Percentiles rank a stretch among this genome's conserved stretches.
Evolutionary conservation across 2,329 filamentous ascomycete species (phyloP).

Genomic region (Colletotrichum phormii): DNA sequence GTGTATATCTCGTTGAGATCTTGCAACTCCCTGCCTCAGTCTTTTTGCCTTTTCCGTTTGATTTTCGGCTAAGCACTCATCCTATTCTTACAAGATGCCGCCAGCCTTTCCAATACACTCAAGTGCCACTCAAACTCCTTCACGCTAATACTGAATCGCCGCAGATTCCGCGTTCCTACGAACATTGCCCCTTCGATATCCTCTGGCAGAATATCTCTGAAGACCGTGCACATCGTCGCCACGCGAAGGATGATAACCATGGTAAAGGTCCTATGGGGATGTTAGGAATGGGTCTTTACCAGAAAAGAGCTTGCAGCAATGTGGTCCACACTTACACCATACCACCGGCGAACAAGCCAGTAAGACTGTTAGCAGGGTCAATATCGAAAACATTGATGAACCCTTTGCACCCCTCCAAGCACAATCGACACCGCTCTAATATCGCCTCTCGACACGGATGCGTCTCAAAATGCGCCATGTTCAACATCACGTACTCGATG

Average conservation of each 20-base stretch:
- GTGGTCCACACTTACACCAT: constrained; percentile 43
- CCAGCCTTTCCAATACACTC: constrained; percentile 37
- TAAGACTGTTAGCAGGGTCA: constrained; percentile 41
- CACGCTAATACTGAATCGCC: constrained; percentile 39
- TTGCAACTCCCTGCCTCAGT: no score
- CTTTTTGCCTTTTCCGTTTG: no score
- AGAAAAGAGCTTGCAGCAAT: neutral
- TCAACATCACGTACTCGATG: constrained; percentile 44
- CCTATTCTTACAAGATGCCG: constrained; percentile 19
- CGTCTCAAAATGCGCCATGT: constrained; percentile 39
- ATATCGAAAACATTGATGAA: constrained; percentile 45
- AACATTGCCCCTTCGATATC: constrained; percentile 39
- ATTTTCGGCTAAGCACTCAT: neutral
- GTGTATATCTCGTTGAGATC: no score
- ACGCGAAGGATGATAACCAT: constrained; percentile 42
- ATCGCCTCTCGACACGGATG: constrained; percentile 41
- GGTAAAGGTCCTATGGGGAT: constrained; percentile 40
- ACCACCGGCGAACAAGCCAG: constrained; percentile 43
- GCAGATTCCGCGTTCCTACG: constrained; percentile 38
- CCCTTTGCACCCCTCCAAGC: constrained; percentile 41
- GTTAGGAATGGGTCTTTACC: neutral
- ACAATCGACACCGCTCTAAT: constrained; percentile 39
- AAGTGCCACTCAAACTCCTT: constrained; percentile 41
- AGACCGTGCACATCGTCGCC: constrained; percentile 34
- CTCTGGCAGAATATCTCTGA: constrained; percentile 34